Percentiles rank a stretch among this genome's conserved stretches.
phyloP scores from a whole-genome alignment of 2,329 filamentous ascomycete genomes.

The Aspergillus fumigatiaffinis region DNA sequence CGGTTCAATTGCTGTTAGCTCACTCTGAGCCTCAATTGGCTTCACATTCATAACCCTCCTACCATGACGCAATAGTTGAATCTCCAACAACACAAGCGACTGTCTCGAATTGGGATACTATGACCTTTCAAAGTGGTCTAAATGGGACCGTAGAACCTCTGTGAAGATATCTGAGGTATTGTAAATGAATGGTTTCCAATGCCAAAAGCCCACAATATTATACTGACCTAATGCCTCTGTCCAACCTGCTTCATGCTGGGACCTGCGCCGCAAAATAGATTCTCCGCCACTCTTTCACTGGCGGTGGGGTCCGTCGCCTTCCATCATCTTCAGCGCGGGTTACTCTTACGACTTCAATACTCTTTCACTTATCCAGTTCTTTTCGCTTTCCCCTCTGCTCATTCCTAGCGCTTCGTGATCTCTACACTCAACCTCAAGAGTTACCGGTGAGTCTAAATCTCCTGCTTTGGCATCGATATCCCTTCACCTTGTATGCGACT shows the following conservation, averaged over 20 bases:
- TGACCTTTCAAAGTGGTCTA: neutral
- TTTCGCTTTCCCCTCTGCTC: conserved; percentile 3
- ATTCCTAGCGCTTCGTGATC: neutral
- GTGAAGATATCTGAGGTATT: neutral
- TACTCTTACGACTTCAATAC: conserved; percentile 7
- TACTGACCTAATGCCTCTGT: neutral
- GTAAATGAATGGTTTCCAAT: neutral
- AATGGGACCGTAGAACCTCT: neutral
- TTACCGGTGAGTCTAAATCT: neutral
- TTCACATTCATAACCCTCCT: conserved; percentile 7
- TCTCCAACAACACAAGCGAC: neutral
- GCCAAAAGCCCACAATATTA: neutral
- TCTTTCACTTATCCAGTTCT: conserved; percentile 11
- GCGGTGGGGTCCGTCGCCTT: conserved; percentile 25
- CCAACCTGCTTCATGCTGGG: conserved; percentile 3
- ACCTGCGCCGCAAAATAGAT: conserved; percentile 35
- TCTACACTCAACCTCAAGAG: neutral
- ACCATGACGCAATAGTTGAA: conserved; percentile 25
- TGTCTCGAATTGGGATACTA: neutral
- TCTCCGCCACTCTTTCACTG: conserved; percentile 31
- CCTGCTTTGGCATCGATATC: neutral
- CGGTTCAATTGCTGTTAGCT: conserved; percentile 6
- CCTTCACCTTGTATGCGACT: neutral
- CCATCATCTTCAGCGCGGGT: conserved; percentile 10
- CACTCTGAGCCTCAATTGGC: conserved; percentile 1